Percentiles rank a stretch among this genome's conserved stretches.
phyloP scores from a whole-genome alignment of 176 grass and related monocot genomes.

The Aegilops umbellulata region DNA sequence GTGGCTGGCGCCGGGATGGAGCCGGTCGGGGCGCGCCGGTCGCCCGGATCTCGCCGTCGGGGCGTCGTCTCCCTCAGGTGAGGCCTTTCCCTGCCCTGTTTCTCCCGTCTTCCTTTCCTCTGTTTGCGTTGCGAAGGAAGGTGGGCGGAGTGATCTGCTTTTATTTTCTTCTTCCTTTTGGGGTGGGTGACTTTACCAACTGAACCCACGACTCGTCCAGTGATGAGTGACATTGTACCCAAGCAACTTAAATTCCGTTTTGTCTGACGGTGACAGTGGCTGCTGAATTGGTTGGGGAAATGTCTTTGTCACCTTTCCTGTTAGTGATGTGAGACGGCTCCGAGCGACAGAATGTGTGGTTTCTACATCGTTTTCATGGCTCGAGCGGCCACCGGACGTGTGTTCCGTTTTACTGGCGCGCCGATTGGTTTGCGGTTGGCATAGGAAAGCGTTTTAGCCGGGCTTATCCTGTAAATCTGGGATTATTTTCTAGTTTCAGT shows the following conservation, averaged over 20 bases:
- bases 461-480: conserved; percentile 20
- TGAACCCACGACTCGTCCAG: background rate
- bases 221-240: conserved; percentile 7
- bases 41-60: conserved; percentile 41
- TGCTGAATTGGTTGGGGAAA: conserved; percentile 35
- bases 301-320: conserved; percentile 23
- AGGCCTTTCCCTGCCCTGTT: background rate
- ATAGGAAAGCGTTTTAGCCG: background rate
- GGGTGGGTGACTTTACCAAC: background rate
- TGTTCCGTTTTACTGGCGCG: background rate
- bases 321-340: conserved; percentile 3
- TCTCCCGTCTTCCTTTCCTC: background rate
- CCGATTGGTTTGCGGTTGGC: background rate
- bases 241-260: conserved; percentile 22
- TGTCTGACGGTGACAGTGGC: conserved; percentile 12
- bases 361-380: conserved; percentile 7
- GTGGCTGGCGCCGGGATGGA: conserved; percentile 42
- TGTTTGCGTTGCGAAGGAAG: background rate
- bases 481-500: background rate
- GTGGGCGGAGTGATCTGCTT: background rate
- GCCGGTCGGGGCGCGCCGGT: conserved; percentile 16
- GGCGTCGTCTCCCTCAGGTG: conserved; percentile 21
- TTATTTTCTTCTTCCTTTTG: background rate
- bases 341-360: background rate
- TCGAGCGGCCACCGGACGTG: background rate